Evolutionary conservation across 2,329 filamentous ascomycete species (phyloP).

Genomic region (Alternaria metachromatica): DNA sequence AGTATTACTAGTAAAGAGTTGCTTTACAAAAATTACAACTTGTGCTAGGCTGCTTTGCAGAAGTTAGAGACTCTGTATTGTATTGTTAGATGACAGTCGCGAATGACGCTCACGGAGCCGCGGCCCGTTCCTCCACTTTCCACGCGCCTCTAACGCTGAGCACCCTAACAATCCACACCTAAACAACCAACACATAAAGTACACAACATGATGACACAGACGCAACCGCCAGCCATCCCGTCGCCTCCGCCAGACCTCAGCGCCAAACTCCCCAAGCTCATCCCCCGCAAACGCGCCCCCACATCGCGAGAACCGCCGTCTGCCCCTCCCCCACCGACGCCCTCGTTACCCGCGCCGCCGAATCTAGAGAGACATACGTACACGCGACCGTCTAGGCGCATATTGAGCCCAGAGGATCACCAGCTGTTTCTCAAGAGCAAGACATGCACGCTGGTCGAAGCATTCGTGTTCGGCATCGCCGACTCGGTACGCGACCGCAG

Average conservation of each 20-base stretch:
- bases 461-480: slow-evolving; percentile 86
- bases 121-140: slow-evolving; percentile 7
- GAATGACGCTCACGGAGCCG: background rate
- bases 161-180: background rate
- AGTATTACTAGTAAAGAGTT: too few relatives aligned
- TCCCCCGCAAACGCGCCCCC: slow-evolving; percentile 41
- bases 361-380: slow-evolving; percentile 67
- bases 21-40: too few relatives aligned
- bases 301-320: slow-evolving; percentile 28
- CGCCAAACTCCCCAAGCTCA: slow-evolving; percentile 44
- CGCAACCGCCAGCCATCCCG: slow-evolving; percentile 7
- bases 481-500: slow-evolving; percentile 78
- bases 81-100: background rate
- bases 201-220: slow-evolving; percentile 21
- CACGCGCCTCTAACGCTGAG: background rate
- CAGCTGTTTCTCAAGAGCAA: slow-evolving; percentile 79
- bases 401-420: slow-evolving; percentile 82
- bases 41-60: too few relatives aligned
- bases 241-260: slow-evolving; percentile 32
- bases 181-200: background rate
- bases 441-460: slow-evolving; percentile 75
- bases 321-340: slow-evolving; percentile 75
- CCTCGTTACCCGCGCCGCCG: slow-evolving; percentile 72
- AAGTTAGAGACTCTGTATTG: too few relatives aligned
- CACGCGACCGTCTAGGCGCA: slow-evolving; percentile 74